A percentile compares a stretch with the other conserved stretches of the same genome.
phyloP scores from a whole-genome alignment of 2,329 filamentous ascomycete species.

The Botrytis byssoidea region DNA sequence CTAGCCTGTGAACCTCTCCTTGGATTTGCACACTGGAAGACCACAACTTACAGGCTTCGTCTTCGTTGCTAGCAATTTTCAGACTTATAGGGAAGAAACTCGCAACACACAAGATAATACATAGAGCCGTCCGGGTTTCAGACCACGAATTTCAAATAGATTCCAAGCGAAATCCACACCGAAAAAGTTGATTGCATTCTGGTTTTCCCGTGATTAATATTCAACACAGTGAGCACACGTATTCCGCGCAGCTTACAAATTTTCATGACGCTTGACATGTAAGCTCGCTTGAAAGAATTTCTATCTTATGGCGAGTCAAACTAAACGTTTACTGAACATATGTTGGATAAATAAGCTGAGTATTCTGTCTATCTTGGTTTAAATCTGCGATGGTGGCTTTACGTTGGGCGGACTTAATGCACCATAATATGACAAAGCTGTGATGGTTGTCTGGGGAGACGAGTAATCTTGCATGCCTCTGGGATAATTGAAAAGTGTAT shows the following conservation, averaged over 20 bases:
- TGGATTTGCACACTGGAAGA: not conserved
- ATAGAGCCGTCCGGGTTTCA: not conserved
- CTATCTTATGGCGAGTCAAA: not conserved
- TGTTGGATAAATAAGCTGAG: not conserved
- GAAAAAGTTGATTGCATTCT: not conserved
- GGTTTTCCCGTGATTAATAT: not conserved
- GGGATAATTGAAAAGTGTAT: not conserved
- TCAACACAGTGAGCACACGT: not conserved
- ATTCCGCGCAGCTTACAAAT: not conserved
- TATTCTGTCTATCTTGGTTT: not conserved
- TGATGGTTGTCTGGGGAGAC: too few relatives aligned
- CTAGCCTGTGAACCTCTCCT: not conserved
- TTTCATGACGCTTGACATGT: not conserved
- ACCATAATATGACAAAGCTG: not conserved
- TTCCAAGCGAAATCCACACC: not conserved
- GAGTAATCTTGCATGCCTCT: not conserved
- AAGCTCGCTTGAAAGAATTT: not conserved
- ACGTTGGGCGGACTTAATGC: not conserved
- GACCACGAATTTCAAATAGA: not conserved
- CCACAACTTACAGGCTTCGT: not conserved
- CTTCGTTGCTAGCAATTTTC: accelerated
- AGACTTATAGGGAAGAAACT: too few relatives aligned
- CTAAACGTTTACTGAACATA: not conserved
- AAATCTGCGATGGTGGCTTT: too few relatives aligned
- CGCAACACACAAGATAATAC: too few relatives aligned